Conservation (phyloP, 2,329 filamentous ascomycete species). For the Ciborinia camelliae region DNA sequence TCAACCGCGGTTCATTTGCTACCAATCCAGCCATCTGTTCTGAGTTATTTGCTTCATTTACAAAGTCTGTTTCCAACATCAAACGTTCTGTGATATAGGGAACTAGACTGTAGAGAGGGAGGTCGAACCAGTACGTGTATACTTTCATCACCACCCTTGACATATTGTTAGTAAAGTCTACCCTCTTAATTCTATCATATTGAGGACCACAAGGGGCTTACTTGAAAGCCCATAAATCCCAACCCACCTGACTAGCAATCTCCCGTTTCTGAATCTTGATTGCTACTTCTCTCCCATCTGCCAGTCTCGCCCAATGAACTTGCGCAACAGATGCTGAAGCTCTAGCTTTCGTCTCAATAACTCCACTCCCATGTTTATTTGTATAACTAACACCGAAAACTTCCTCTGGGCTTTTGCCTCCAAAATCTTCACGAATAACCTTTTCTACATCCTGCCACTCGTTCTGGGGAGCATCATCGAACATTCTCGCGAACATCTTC, state of each 20-base stretch:
- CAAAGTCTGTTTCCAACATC: conserved; percentile 89
- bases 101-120: conserved; percentile 88
- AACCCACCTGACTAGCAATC: conserved; percentile 84
- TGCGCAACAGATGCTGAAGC: conserved; percentile 85
- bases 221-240: conserved; percentile 96
- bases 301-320: conserved; percentile 87
- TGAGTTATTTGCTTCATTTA: conserved; percentile 85
- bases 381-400: conserved; percentile 87
- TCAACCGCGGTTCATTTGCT: conserved; percentile 69
- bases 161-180: conserved; percentile 15
- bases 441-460: conserved; percentile 79
- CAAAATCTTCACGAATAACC: conserved; percentile 87
- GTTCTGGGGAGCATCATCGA: conserved; percentile 95
- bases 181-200: neutral
- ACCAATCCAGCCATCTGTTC: conserved; percentile 79
- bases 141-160: conserved; percentile 70
- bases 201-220: conserved; percentile 40
- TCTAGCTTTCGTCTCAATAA: conserved; percentile 68
- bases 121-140: conserved; percentile 84
- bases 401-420: conserved; percentile 76
- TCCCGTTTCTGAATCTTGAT: conserved; percentile 96
- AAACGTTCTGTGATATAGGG: conserved; percentile 93
- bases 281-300: conserved; percentile 86
- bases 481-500: conserved; percentile 94
- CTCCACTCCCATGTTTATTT: conserved; percentile 58